Conservation (phyloP, 345 rosid genomes). For the Eutrema yunnanense region DNA sequence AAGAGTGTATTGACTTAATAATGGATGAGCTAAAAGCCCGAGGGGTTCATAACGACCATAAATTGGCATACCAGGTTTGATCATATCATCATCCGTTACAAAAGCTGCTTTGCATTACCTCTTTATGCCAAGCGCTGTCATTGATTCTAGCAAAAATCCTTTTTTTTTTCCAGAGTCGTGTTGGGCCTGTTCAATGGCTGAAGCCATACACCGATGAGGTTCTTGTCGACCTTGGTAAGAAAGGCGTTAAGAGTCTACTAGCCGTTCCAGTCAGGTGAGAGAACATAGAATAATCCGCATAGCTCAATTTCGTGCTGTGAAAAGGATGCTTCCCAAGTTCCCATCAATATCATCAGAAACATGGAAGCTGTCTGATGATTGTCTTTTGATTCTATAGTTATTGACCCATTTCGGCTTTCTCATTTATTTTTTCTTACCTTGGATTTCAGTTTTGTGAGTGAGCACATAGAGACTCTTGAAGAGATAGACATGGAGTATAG, state of each 20-base stretch:
- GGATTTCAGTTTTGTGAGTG: constrained; percentile 74
- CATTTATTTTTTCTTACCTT: not conserved
- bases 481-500: constrained; percentile 94
- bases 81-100: not conserved
- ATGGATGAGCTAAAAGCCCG: constrained; percentile 77
- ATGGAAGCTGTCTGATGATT: not conserved
- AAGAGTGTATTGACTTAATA: constrained; percentile 76
- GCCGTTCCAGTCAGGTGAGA: constrained; percentile 86
- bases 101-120: not conserved
- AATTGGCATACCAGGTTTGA: constrained; percentile 82
- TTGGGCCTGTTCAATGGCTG: constrained; percentile 94
- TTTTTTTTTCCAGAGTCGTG: constrained; percentile 64
- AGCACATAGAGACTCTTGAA: constrained; percentile 92
- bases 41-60: constrained; percentile 67
- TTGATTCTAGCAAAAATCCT: not conserved
- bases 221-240: constrained; percentile 87
- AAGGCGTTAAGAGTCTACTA: constrained; percentile 86
- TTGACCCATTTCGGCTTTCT: not conserved
- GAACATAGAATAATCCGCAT: not conserved
- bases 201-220: constrained; percentile 96
- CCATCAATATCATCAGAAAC: not conserved
- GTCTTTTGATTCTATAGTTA: not conserved
- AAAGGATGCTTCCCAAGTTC: not conserved
- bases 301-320: not conserved
- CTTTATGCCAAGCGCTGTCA: not conserved